Evolutionary conservation across 1,284 basidiomycete species (phyloP).

Genomic region (Moesziomyces parantarcticus): DNA sequence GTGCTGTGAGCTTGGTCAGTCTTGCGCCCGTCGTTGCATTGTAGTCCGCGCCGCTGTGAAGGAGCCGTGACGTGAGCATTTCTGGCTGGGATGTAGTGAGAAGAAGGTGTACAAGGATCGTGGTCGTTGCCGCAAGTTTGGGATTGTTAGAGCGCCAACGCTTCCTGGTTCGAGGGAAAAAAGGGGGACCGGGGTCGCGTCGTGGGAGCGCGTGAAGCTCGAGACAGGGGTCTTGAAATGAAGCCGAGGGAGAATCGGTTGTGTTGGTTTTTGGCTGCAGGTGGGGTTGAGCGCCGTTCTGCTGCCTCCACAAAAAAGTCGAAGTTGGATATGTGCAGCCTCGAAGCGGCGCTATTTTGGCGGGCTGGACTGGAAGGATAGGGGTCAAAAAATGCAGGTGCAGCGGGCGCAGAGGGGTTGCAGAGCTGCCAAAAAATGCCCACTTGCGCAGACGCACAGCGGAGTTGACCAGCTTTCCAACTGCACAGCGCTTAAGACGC

Average conservation of each 20-base stretch:
- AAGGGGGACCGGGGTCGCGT: neutral
- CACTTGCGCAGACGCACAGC: neutral
- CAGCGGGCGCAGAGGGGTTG: too few relatives aligned
- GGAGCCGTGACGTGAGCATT: too few relatives aligned
- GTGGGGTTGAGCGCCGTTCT: too few relatives aligned
- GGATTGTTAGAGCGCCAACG: neutral
- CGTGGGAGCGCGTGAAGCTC: neutral
- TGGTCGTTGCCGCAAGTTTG: neutral
- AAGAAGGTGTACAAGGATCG: neutral
- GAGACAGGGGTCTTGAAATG: too few relatives aligned
- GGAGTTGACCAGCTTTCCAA: slow-evolving; percentile 31
- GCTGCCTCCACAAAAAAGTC: neutral
- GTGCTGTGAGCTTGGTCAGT: neutral
- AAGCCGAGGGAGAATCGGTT: neutral
- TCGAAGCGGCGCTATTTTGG: neutral
- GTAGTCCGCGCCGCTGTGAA: too few relatives aligned
- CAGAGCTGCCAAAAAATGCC: too few relatives aligned
- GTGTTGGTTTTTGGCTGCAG: neutral
- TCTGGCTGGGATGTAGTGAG: neutral
- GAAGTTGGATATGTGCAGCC: neutral
- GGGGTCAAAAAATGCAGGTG: neutral
- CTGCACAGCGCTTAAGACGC: neutral
- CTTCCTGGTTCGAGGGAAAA: neutral
- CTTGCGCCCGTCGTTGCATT: too few relatives aligned
- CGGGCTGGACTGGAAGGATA: neutral